A percentile compares a stretch with the other conserved stretches of the same genome.
Evolutionary conservation across 2,329 filamentous ascomycete species (phyloP).

Genomic region (Cytospora piceicola): DNA sequence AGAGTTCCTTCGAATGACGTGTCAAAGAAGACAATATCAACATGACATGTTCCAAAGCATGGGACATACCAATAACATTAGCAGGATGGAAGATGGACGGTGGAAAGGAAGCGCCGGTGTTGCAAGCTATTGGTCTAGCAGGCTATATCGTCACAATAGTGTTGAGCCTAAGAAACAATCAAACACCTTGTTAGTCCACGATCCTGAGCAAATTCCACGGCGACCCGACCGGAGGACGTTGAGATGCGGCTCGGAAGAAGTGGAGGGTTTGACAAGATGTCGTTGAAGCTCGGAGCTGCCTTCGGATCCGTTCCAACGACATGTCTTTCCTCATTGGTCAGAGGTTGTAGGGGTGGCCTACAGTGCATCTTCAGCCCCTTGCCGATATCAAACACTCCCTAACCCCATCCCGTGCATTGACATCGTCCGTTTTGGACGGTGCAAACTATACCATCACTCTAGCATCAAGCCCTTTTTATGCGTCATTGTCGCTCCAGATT

Average conservation of each 20-base stretch:
- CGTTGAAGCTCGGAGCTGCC: constrained; percentile 28
- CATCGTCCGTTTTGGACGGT: not conserved
- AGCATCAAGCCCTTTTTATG: not conserved
- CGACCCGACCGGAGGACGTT: constrained; percentile 12
- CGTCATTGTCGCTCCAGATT: not conserved
- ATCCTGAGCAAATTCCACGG: not conserved
- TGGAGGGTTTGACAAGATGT: constrained; percentile 24
- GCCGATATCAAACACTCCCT: constrained; percentile 33
- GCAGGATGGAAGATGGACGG: not conserved
- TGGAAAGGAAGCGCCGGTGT: not conserved
- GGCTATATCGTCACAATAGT: not conserved
- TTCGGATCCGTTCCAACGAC: constrained; percentile 32
- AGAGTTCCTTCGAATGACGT: too few species aligned
- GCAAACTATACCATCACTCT: not conserved
- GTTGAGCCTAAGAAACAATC: too few species aligned
- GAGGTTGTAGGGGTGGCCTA: constrained; percentile 14
- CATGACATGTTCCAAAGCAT: too few species aligned
- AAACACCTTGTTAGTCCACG: not conserved
- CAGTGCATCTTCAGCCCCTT: constrained; percentile 29
- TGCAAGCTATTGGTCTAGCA: not conserved
- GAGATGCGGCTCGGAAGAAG: constrained; percentile 29
- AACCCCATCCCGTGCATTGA: constrained; percentile 18
- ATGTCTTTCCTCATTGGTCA: constrained; percentile 32
- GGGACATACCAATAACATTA: not conserved
- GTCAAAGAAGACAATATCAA: not conserved